Base-by-base conservation (phyloP, 768 basidiomycete species). In the Podaxis sp. region DNA sequence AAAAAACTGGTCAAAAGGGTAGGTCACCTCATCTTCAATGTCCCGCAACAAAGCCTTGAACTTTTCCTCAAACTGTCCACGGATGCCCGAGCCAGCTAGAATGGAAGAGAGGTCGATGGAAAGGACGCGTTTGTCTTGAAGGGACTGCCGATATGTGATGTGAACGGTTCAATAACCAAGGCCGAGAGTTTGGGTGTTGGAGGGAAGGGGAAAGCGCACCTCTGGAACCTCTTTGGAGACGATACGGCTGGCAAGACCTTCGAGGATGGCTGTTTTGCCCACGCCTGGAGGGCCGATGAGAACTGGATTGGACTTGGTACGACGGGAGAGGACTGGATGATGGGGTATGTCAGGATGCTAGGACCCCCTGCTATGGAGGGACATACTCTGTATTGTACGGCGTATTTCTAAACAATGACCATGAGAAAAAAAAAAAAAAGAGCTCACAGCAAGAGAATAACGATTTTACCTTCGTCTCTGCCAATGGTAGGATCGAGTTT, bases 251-350 rank as follows among this genome's bases (percentile, higher is more conserved):
- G 94, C 94, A 14, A 97, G 80, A 2, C 94, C 94, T 74, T 95
- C 94, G 11, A 95, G 71, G 55, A 96, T 94, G 0, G 94, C 93
- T 0, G 94, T 96, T 75, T 97, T 97, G 0, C 94, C 94, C 11
- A 95, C 92, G 61, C 94, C 94, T 2, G 93, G 91, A 25, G 91
- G 87, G 5, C 91, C 90, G 57, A 92, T 90, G 50, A 91, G 80
- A 65, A 95, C 92, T 4, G 93, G 94, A 67, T 96, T 95, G 6
- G 90, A 92, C 72, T 97, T 97, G 1, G 94, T 96, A 67, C 95
- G 74, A 46, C 93, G 79, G 25, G 91, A 94, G 7, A 95, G 77
- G 67, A 95, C 91, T 92, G 60, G 2, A 1, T 32, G 32, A 32
- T 32, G 32, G 27, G 28, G 42, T 6, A 2, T 21, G 35, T 48